These are phyloP conservation scores for Parietichytrium sp. DNA, from an alignment of 108 stramenopile genomes.

Conservation along the genomic window DNA sequence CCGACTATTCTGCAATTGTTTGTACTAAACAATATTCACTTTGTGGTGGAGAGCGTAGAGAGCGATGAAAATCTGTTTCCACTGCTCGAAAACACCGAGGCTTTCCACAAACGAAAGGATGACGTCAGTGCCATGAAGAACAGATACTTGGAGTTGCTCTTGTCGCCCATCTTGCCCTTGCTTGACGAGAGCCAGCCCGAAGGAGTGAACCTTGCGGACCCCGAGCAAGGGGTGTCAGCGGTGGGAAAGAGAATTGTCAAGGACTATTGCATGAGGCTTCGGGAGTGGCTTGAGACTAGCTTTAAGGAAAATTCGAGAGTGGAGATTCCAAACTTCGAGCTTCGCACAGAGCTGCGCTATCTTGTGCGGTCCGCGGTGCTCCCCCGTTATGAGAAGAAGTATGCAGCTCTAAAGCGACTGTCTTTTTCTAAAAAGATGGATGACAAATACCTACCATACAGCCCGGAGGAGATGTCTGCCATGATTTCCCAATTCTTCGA, in stretches of 20 bases:
- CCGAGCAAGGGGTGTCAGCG: background rate
- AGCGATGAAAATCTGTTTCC: too few relatives aligned
- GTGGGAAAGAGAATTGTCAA: background rate
- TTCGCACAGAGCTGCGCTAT: slow-evolving; percentile 23
- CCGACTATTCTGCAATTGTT: background rate
- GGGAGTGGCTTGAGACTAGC: background rate
- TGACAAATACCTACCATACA: background rate
- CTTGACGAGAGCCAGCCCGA: too few relatives aligned
- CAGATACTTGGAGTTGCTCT: too few relatives aligned
- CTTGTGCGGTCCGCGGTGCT: background rate
- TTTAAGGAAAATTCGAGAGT: background rate
- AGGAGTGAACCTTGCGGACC: too few relatives aligned
- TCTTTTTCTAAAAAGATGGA: background rate
- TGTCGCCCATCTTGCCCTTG: too few relatives aligned
- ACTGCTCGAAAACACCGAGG: too few relatives aligned
- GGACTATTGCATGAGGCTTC: background rate
- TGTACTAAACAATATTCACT: background rate
- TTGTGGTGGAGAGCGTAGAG: background rate
- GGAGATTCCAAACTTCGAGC: slow-evolving; percentile 23
- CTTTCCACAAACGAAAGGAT: too few relatives aligned
- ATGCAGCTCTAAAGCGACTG: background rate
- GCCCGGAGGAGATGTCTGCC: background rate
- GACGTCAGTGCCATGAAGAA: too few relatives aligned
- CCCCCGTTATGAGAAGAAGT: background rate
- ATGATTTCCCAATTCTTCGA: slow-evolving; percentile 32